Evolutionary conservation across 805 yeast species (phyloP).

Genomic region (Hanseniaspora pseudoguilliermondii): DNA sequence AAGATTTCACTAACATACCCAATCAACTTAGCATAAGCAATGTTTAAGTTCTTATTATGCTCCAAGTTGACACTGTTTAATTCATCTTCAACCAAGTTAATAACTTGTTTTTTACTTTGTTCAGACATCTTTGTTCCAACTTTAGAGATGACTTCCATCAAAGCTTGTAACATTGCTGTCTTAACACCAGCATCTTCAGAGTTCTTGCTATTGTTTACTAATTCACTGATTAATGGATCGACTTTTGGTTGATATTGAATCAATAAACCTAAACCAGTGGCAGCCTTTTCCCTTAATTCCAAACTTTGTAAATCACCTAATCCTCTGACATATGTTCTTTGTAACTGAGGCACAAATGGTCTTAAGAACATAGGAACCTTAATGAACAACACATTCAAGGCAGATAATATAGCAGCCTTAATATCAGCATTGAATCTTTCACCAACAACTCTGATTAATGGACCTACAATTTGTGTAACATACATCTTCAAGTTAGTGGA

Average conservation of each 20-base stretch:
- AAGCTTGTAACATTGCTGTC: conserved; percentile 72
- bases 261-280: conserved; percentile 75
- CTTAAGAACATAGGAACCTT: conserved; percentile 83
- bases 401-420: conserved; percentile 83
- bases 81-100: conserved; percentile 64
- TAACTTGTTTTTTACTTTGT: conserved; percentile 51
- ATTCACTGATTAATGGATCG: conserved; percentile 79
- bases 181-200: conserved; percentile 60
- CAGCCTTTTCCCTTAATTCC: conserved; percentile 68
- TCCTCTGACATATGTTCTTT: conserved; percentile 89
- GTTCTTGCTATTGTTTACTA: conserved; percentile 60
- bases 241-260: conserved; percentile 85
- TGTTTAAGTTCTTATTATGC: conserved; percentile 42
- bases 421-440: conserved; percentile 85
- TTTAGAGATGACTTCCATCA: conserved; percentile 65
- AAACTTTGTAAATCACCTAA: conserved; percentile 68
- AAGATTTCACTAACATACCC: conserved; percentile 65
- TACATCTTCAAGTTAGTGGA: conserved; percentile 70
- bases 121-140: conserved; percentile 73
- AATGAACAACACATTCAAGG: conserved; percentile 61
- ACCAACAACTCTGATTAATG: conserved; percentile 93
- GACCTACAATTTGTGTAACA: conserved; percentile 92
- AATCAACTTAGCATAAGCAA: conserved; percentile 64
- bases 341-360: conserved; percentile 95
- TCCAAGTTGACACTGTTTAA: conserved; percentile 33